These are phyloP conservation scores for Alternaria infectoria DNA, from an alignment of 2,329 filamentous ascomycete genomes.

Conservation along the genomic window DNA sequence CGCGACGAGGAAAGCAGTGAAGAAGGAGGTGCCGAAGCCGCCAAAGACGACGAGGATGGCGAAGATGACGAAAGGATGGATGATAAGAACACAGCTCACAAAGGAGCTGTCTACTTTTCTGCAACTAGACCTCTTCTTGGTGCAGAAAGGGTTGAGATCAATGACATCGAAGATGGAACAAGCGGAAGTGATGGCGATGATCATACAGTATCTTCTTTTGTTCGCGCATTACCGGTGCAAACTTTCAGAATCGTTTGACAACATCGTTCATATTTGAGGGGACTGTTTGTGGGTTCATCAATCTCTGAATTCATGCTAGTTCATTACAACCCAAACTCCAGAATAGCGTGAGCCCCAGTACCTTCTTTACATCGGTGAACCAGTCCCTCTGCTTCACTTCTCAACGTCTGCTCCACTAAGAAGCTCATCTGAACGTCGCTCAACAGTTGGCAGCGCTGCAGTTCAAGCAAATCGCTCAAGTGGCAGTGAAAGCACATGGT, in stretches of 20 bases:
- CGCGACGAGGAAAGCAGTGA: not conserved
- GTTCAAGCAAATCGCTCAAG: constrained; percentile 18
- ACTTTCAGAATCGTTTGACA: not conserved
- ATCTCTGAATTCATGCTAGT: too few relatives aligned
- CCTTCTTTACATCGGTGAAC: constrained; percentile 5
- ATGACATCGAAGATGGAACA: not conserved
- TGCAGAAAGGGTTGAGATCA: not conserved
- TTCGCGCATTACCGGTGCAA: not conserved
- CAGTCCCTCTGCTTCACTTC: not conserved
- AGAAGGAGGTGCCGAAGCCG: not conserved
- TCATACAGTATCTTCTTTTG: not conserved
- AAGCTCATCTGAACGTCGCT: constrained; percentile 9
- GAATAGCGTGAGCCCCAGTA: not conserved
- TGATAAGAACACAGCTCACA: not conserved
- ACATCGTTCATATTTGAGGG: not conserved
- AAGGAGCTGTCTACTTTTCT: not conserved
- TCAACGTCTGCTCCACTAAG: constrained; percentile 12
- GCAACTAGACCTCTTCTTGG: fast-evolving
- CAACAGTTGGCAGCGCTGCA: constrained; percentile 17
- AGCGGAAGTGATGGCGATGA: not conserved
- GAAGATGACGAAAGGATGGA: not conserved
- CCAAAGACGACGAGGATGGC: not conserved
- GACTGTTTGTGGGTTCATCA: fast-evolving
- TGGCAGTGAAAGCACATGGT: constrained; percentile 21
- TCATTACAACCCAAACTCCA: not conserved